Evolutionary conservation across 495 filamentous ascomycete genomes (phyloP), one percentile per base, ranked within the genome.

Genomic region (Annulohypoxylon nitens): DNA sequence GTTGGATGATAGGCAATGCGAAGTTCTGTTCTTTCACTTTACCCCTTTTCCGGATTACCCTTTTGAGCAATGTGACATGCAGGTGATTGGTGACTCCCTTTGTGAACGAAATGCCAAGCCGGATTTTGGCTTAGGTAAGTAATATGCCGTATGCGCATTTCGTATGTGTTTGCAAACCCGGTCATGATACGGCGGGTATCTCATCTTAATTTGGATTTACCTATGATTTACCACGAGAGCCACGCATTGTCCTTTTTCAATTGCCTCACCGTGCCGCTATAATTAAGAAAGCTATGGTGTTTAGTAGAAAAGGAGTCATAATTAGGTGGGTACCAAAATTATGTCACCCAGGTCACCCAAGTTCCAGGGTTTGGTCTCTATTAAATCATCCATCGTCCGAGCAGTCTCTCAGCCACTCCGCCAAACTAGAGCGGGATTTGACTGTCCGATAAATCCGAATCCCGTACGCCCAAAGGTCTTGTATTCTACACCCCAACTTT

Each of bases 1-100:
- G 64, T 69, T 69, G 69, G 60, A 69, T 64, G 64, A 75, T 64
- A 75, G 73, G 73, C 73, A 75, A 75, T 72, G 47, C 69, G 37
- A 75, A 64, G 50, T 59, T 59, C 47, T 68, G 47, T 71, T 67
- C 61, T 72, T 68, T 65, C 53, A 53, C 25, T 26, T 57, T 30
- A 23, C 9, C 39, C 10, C 33, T 23, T 43, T 16, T n/a, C 62
- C 33, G 30, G 30, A 16, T 20, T 48, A 20, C 54, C 14, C 67
- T 64, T 30, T 60, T 75, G 72, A 70, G 54, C 11, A 67, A 64
- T 23, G 63, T 75, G 72, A 70, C 25, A 51, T 74, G 39, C 12
- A 43, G 11, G 4, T 43, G 39, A 43, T 43, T 43, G 12, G 39
- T 39, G 65, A 61, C n/a, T 34, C 33, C 61, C 20, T 33, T 39